A percentile compares a stretch with the other conserved stretches of the same genome.
Evolutionary conservation across 176 grass and related monocot species (phyloP).

Genomic region (Cenchrus americanus): DNA sequence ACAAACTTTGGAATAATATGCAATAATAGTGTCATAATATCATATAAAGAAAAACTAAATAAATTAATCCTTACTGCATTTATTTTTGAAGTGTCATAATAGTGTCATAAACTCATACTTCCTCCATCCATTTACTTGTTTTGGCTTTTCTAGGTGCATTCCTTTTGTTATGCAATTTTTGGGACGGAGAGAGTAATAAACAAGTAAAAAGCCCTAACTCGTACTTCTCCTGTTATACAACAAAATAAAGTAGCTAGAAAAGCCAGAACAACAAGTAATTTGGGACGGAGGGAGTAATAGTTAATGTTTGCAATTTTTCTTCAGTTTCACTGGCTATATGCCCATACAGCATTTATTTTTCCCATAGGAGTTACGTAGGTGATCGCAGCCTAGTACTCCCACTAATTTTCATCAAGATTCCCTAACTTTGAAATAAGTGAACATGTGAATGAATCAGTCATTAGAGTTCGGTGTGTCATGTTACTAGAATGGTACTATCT

Average conservation of each 20-base stretch:
- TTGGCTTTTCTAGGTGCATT: too few relatives aligned
- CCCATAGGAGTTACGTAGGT: neutral
- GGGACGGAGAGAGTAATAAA: too few relatives aligned
- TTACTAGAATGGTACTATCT: neutral
- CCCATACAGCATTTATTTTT: neutral
- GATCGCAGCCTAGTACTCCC: neutral
- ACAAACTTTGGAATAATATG: neutral
- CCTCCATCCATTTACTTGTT: too few relatives aligned
- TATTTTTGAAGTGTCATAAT: too few relatives aligned
- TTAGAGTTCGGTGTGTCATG: slow-evolving; percentile 46
- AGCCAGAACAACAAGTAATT: too few relatives aligned
- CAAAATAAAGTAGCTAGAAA: too few relatives aligned
- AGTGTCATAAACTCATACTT: too few relatives aligned
- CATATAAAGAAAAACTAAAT: neutral
- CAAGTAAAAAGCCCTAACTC: too few relatives aligned
- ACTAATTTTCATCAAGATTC: neutral
- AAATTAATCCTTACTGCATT: neutral
- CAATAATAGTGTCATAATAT: neutral
- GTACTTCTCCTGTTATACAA: too few relatives aligned
- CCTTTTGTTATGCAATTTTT: too few relatives aligned
- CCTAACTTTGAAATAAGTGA: slow-evolving; percentile 4
- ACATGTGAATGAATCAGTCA: neutral
- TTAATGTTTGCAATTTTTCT: neutral
- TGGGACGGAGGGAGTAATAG: neutral
- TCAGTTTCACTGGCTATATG: neutral